Conservation (phyloP, 257 asterid species). For the Solanum bukasovii region DNA sequence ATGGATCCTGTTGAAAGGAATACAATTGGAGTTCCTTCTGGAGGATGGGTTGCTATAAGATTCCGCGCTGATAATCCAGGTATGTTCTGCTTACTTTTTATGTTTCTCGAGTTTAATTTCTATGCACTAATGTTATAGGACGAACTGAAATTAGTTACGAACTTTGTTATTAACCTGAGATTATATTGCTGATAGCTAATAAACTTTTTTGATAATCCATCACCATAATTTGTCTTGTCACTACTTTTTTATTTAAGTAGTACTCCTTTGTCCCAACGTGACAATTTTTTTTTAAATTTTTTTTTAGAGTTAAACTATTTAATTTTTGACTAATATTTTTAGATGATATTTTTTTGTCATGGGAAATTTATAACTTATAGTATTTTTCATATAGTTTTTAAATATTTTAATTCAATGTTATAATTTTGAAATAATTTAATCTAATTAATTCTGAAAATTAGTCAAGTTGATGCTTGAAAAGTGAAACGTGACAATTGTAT, state of each 20-base stretch:
- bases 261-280: not conserved
- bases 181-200: not conserved
- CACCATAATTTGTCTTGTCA: not conserved
- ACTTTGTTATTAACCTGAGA: not conserved
- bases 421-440: not conserved
- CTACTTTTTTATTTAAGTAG: not conserved
- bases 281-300: not conserved
- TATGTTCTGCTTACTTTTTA: not conserved
- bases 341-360: not conserved
- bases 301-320: not conserved
- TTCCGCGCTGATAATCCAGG: constrained; percentile 65
- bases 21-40: constrained; percentile 84
- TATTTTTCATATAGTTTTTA: not conserved
- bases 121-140: not conserved
- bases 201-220: not conserved
- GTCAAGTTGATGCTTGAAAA: not conserved
- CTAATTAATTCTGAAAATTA: not conserved
- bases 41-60: constrained; percentile 93
- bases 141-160: not conserved
- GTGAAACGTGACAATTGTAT: not conserved
- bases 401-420: not conserved
- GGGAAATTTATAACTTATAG: not conserved
- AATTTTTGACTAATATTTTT: not conserved
- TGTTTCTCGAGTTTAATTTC: not conserved
- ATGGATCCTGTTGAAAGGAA: constrained; percentile 91